Evolutionary conservation across 148 eudicot species (phyloP).

Genomic region (Silene uniflora): DNA sequence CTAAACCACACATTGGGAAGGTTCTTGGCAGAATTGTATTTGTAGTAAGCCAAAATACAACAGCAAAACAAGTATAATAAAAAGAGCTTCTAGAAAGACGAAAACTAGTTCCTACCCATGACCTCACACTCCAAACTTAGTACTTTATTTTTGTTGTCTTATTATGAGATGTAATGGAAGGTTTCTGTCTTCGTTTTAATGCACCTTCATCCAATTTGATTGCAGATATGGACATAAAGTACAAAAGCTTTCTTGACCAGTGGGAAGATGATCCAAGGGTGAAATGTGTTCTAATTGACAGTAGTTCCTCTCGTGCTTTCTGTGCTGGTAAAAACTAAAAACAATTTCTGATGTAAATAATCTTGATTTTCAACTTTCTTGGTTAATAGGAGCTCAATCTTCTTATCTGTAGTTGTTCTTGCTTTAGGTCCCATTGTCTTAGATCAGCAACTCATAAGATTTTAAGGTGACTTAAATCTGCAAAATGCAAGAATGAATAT

Average conservation of each 20-base stretch:
- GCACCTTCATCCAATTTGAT: not conserved
- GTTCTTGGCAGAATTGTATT: too few relatives aligned
- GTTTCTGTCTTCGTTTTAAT: not conserved
- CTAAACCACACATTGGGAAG: too few relatives aligned
- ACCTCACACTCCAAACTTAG: not conserved
- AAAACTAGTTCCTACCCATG: not conserved
- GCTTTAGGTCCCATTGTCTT: conserved; percentile 13
- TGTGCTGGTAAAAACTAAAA: conserved; percentile 62
- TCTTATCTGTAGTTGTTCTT: conserved; percentile 12
- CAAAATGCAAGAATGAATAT: conserved; percentile 91
- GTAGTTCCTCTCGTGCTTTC: conserved; percentile 89
- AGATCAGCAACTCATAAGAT: conserved; percentile 29
- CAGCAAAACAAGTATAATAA: too few relatives aligned
- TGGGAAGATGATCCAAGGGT: conserved; percentile 93
- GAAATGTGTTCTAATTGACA: conserved; percentile 78
- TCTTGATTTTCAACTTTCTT: not conserved
- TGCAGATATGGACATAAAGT: conserved; percentile 86
- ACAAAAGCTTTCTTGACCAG: conserved; percentile 80
- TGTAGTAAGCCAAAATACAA: too few relatives aligned
- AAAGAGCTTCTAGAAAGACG: too few relatives aligned
- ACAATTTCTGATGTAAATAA: not conserved
- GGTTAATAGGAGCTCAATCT: conserved; percentile 17
- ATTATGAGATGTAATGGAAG: not conserved
- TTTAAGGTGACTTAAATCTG: conserved; percentile 38
- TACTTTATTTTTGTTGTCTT: not conserved